phyloP scores from a whole-genome alignment of 345 rosid genomes.

The Eucalyptus cladocalyx region DNA sequence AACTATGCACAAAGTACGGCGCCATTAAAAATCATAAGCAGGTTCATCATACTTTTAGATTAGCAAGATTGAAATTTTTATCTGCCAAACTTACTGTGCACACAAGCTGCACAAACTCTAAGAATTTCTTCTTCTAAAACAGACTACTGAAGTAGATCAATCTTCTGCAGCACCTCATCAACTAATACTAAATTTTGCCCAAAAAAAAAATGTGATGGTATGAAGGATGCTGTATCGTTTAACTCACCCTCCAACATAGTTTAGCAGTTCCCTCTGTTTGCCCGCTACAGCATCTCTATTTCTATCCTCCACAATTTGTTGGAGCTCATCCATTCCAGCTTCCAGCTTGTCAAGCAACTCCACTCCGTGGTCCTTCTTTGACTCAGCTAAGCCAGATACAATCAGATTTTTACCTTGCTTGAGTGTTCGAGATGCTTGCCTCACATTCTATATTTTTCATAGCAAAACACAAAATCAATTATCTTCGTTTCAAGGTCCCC shows the following conservation, averaged over 20 bases:
- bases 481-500: background rate
- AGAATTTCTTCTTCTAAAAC: background rate
- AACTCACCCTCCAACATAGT: conserved; percentile 79
- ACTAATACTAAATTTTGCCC: background rate
- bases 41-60: background rate
- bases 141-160: background rate
- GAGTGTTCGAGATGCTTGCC: conserved; percentile 67
- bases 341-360: conserved; percentile 76
- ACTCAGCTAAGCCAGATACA: conserved; percentile 67
- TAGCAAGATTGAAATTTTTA: background rate
- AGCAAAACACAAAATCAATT: background rate
- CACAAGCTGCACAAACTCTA: background rate
- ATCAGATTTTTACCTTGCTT: conserved; percentile 73
- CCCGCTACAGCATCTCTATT: conserved; percentile 87
- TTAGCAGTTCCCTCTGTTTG: conserved; percentile 87
- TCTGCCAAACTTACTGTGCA: background rate
- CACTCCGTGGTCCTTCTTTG: conserved; percentile 77
- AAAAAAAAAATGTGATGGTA: background rate
- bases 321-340: conserved; percentile 78
- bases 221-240: background rate
- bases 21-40: background rate
- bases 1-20: background rate
- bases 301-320: conserved; percentile 73
- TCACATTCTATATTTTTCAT: conserved; percentile 51
- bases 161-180: background rate